These are phyloP conservation scores for Thelonectria olida DNA, from an alignment of 2,329 filamentous ascomycete species.

Conservation along the genomic window DNA sequence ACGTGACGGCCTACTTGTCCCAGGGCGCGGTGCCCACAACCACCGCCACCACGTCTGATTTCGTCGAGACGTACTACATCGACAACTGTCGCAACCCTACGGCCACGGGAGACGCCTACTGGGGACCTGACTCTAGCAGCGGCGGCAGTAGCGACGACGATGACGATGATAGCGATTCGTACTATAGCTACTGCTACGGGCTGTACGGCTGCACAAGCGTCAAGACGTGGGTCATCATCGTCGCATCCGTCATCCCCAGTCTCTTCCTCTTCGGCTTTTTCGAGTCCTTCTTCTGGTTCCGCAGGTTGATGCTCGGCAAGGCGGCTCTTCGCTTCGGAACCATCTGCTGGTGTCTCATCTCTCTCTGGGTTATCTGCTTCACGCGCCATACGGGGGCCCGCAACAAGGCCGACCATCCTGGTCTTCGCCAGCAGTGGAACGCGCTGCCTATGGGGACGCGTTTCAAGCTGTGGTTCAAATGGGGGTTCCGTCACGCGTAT, in stretches of 20 bases:
- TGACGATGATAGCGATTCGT: not conserved
- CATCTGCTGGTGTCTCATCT: slow-evolving; percentile 40
- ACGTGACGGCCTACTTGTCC: slow-evolving; percentile 26
- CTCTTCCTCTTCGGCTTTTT: slow-evolving; percentile 43
- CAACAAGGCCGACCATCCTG: slow-evolving; percentile 12
- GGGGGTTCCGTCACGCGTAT: slow-evolving; percentile 29
- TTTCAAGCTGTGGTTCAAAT: slow-evolving; percentile 28
- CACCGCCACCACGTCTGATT: slow-evolving; percentile 15
- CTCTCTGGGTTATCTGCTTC: slow-evolving; percentile 27
- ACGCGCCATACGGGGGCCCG: slow-evolving; percentile 22
- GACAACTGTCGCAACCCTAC: slow-evolving; percentile 29
- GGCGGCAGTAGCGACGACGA: not conserved
- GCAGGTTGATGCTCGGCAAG: slow-evolving; percentile 43
- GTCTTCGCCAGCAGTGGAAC: slow-evolving; percentile 25
- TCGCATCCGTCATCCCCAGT: slow-evolving; percentile 38
- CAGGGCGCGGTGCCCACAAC: slow-evolving; percentile 18
- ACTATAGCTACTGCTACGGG: not conserved
- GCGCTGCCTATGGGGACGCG: slow-evolving; percentile 9
- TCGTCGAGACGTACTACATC: slow-evolving; percentile 30
- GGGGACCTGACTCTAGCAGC: not conserved
- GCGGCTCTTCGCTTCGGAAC: slow-evolving; percentile 42
- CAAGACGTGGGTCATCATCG: slow-evolving; percentile 36
- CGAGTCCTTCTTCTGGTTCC: slow-evolving; percentile 46
- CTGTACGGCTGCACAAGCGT: slow-evolving; percentile 9
- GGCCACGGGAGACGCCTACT: slow-evolving; percentile 16